Evolutionary conservation across 495 filamentous ascomycete genomes (phyloP), one percentile per base, ranked within the genome.

Genomic region (Xylaria flabelliformis): DNA sequence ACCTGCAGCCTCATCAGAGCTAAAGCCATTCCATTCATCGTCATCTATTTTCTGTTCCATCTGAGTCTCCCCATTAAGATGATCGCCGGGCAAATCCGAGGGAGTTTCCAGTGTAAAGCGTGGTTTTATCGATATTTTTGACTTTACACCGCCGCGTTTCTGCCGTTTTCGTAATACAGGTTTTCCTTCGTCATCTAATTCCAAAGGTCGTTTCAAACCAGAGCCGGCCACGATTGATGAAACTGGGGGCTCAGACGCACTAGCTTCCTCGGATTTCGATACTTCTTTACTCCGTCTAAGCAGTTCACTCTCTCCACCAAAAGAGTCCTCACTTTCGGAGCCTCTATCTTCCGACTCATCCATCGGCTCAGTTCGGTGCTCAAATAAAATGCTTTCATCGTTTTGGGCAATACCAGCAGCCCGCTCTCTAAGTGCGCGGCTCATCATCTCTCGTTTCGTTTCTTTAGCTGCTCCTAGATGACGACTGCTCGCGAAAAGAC

Each of bases 131-230:
- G 21, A 73, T 17, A 83, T 24, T 67, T 85, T 87, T 0, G 86
- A 80, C 34, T 84, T 86, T 5, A 88, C 79, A 8, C 86, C 86
- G 55, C 86, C 86, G 68, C 87, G 81, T 66, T 85, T 85, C 72
- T 88, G 85, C 53, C 85, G 77, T 80, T 93, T 97, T 73, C 92
- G 92, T 64, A 98, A 87, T 15, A 97, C 81, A 1, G 94, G 96
- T 48, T 88, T 90, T 6, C 95, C 95, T 62, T 89, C 88, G 17
- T 91, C 86, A 72, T 93, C 93, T 8, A 91, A 59, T 41, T 97
- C 93, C 24, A 98, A 84, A 19, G 94, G 92, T 61, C 94, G 88
- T 77, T 98, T 98, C 63, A 99, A 79, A 10, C 96, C 96, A 75
- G 90, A 91, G 42, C 96, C 96, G 72, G 90, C 76, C 68, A 78